Evolutionary conservation across 805 yeast species (phyloP), one percentile per base, ranked within the genome.

Genomic region (Metschnikowia kunwiensis): DNA sequence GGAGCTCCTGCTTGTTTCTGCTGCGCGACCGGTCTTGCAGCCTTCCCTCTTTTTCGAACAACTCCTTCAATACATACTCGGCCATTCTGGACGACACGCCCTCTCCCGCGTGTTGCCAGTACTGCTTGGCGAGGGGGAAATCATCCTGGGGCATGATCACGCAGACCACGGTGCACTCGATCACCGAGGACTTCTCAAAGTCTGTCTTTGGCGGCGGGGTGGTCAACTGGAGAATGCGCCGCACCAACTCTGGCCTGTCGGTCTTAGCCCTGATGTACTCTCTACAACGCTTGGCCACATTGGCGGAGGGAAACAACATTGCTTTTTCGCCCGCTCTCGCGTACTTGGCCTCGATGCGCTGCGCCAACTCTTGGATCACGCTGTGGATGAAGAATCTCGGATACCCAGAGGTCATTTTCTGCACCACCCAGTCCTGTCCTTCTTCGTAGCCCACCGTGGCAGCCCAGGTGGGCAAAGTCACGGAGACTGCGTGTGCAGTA

Each of bases 81-180:
- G 88, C 97, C 56, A 81, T 65, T 51, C 97, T 70, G 23, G 96
- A 86, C 11, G 96, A 86, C 18, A 93, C 76, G n/a, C 96, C 96
- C 60, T 91, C 97, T 18, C 99, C 99, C 0, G 95, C 70, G 54
- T 89, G 96, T 58, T 91, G 97, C 98, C 98, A 93, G 63, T 86
- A 93, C 50, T 78, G 78, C 55, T 86, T 88, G 25, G 93, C 89
- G 4, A 84, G 58, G 1, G 76, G 58, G 44, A 70, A 78, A 40
- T 72, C 78, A 3, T 68, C 65, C 2, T 67, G 58, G 2, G 86
- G 86, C 52, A 83, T 85, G 43, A 93, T 80, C n/a, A 88, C 86
- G 14, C 78, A 83, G 0, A 89, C 82, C 36, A 91, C 75, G 26
- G 75, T 75, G 10, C 88, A 77, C 49, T 81, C 89, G 18, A 78